A percentile compares a stretch with the other conserved stretches of the same genome.
Evolutionary conservation across 2,329 filamentous ascomycete genomes (phyloP).

Genomic region (Penicillium aurantiogriseum): DNA sequence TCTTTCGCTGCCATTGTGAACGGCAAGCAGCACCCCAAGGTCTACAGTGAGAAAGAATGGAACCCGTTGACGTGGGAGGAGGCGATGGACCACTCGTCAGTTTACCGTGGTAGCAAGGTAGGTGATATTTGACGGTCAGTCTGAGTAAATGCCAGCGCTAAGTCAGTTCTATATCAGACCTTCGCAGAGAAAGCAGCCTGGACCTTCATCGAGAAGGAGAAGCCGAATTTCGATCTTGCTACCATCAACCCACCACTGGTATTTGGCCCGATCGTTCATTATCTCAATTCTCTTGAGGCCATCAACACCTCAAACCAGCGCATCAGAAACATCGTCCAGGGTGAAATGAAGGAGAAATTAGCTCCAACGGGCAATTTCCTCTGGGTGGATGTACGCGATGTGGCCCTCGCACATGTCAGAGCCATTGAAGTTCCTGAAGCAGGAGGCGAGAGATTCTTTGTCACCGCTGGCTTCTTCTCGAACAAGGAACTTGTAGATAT

Average conservation of each 20-base stretch:
- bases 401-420: constrained; percentile 49
- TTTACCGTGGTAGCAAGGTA: constrained; percentile 56
- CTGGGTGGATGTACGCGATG: constrained; percentile 55
- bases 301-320: constrained; percentile 73
- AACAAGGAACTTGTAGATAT: constrained; percentile 46
- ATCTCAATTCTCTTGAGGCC: constrained; percentile 60
- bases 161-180: constrained; percentile 23
- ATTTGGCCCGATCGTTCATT: constrained; percentile 63
- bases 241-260: constrained; percentile 64
- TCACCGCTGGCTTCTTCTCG: constrained; percentile 41
- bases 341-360: constrained; percentile 58
- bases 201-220: constrained; percentile 58
- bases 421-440: constrained; percentile 49
- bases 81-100: constrained; percentile 35
- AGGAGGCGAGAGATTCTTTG: constrained; percentile 48
- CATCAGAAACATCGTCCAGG: constrained; percentile 62
- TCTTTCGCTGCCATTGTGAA: constrained; percentile 67
- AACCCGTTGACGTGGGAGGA: constrained; percentile 47
- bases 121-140: neutral
- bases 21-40: constrained; percentile 33
- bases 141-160: constrained; percentile 3
- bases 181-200: constrained; percentile 68
- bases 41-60: constrained; percentile 43
- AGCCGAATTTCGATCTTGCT: constrained; percentile 59
- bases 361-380: constrained; percentile 58